Percentiles rank a stretch among this genome's conserved stretches.
phyloP scores from a whole-genome alignment of 306 rosid genomes.

The Spatholobus suberectus region DNA sequence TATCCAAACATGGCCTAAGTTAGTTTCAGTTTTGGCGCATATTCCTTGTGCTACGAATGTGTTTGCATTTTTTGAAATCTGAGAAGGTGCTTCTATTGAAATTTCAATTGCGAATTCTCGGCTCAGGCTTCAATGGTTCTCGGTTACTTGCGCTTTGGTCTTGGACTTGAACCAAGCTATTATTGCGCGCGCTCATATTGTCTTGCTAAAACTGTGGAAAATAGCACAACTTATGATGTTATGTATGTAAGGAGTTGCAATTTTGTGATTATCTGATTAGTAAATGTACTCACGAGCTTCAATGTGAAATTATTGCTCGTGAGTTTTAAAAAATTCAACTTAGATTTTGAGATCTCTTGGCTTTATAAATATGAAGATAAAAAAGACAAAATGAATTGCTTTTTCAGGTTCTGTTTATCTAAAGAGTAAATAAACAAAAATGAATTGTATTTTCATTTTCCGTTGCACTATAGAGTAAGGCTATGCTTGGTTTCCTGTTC shows the following conservation, averaged over 20 bases:
- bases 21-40: not conserved
- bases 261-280: not conserved
- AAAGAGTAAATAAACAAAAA: too few species aligned
- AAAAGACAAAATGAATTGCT: not conserved
- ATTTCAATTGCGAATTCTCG: slow-evolving; percentile 6
- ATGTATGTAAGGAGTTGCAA: not conserved
- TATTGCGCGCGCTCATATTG: not conserved
- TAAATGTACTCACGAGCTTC: not conserved
- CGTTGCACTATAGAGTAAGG: too few species aligned
- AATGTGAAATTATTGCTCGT: not conserved
- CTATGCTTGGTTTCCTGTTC: not conserved
- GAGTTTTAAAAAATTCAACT: not conserved
- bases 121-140: not conserved
- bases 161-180: not conserved
- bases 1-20: not conserved
- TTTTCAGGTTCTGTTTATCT: not conserved
- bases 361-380: not conserved
- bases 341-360: not conserved
- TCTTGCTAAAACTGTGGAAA: not conserved
- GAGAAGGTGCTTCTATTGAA: not conserved
- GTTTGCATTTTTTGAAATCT: not conserved
- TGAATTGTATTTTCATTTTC: not conserved
- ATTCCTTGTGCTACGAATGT: not conserved
- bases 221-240: not conserved
- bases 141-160: too few species aligned